These are phyloP conservation scores for Phytophthora tentaculata DNA, from an alignment of 352 stramenopile species.

Conservation along the genomic window DNA sequence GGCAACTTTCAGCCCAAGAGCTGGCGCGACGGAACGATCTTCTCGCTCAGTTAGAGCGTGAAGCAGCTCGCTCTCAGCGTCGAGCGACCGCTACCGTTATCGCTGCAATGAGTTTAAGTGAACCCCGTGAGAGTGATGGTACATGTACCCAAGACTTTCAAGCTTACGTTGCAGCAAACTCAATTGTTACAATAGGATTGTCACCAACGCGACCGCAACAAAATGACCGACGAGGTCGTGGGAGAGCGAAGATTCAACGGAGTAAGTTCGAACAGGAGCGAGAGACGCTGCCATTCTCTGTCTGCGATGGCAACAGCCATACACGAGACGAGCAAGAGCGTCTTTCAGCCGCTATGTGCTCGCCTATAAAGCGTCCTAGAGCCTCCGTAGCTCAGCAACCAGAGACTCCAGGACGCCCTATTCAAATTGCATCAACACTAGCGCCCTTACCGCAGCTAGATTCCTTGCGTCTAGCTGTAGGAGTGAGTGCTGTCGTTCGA, in stretches of 20 bases:
- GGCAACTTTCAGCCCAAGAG: conserved; percentile 53
- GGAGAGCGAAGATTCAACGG: conserved; percentile 8
- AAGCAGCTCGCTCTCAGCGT: conserved; percentile 33
- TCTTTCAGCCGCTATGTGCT: conserved; percentile 36
- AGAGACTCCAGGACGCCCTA: conserved; percentile 30
- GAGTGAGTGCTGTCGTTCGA: conserved; percentile 57
- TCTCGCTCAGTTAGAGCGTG: conserved; percentile 50
- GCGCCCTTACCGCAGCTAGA: conserved; percentile 59
- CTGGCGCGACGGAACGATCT: conserved; percentile 60
- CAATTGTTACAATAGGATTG: conserved; percentile 31
- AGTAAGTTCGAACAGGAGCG: conserved; percentile 60
- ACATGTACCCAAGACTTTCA: conserved; percentile 37
- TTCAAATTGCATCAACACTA: conserved; percentile 36
- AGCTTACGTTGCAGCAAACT: conserved; percentile 50
- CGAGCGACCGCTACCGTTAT: conserved; percentile 42
- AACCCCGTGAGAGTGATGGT: neutral
- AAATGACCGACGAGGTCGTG: conserved; percentile 9
- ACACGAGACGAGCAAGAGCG: conserved; percentile 26
- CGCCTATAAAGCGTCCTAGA: conserved; percentile 39
- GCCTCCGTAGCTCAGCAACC: neutral
- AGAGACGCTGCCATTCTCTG: conserved; percentile 35
- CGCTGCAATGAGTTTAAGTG: conserved; percentile 35
- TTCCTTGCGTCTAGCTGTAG: conserved; percentile 54
- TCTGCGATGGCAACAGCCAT: conserved; percentile 42
- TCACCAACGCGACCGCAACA: conserved; percentile 32